Conservation (phyloP, 2,329 filamentous ascomycete species). For the Hortaea werneckii region DNA sequence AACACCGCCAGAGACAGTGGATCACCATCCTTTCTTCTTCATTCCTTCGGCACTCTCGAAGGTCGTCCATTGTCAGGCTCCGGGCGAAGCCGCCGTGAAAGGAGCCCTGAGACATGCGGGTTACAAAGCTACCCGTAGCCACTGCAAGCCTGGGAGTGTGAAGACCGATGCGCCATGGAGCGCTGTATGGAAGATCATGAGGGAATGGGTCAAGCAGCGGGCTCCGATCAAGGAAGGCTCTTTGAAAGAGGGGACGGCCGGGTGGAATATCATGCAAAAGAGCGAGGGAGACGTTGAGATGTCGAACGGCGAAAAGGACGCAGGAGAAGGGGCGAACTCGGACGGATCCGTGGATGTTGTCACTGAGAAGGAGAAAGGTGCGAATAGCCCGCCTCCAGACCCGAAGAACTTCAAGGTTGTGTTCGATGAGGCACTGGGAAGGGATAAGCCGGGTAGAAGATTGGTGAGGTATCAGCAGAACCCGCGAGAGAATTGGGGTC, state of each 20-base stretch:
- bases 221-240: conserved; percentile 64
- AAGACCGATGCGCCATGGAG: conserved; percentile 90
- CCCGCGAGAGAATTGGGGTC: conserved; percentile 88
- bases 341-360: conserved; percentile 11
- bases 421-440: conserved; percentile 74
- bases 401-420: conserved; percentile 48
- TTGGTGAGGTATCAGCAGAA: conserved; percentile 84
- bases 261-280: conserved; percentile 50
- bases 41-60: conserved; percentile 64
- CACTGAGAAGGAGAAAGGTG: conserved; percentile 6
- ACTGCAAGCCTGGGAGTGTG: conserved; percentile 80
- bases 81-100: conserved; percentile 66
- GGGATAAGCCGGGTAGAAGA: conserved; percentile 53
- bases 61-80: conserved; percentile 67
- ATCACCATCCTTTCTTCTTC: conserved; percentile 79
- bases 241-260: conserved; percentile 59
- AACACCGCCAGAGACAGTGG: conserved; percentile 52
- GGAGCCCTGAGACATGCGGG: conserved; percentile 74
- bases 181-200: conserved; percentile 85
- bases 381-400: conserved; percentile 7
- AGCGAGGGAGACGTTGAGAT: conserved; percentile 25
- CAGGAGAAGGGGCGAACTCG: not conserved
- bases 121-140: conserved; percentile 74
- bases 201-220: conserved; percentile 79
- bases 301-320: conserved; percentile 13